Conservation (phyloP, 441 rosid species). For the Geranium incanum region DNA sequence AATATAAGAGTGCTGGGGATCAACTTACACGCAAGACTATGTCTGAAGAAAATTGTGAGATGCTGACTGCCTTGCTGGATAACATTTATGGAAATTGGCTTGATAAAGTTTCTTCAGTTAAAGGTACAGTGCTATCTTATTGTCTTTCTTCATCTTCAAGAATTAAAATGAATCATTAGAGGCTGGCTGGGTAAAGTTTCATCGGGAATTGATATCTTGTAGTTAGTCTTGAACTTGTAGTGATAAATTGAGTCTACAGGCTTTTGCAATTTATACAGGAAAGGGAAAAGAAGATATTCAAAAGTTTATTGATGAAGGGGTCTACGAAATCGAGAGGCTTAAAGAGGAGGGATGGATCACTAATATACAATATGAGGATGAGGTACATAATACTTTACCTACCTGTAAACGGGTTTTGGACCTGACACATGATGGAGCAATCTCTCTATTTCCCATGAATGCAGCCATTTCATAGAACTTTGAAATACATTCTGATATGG, state of each 20-base stretch:
- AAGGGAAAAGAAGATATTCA: conserved; percentile 70
- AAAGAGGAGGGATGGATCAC: conserved; percentile 89
- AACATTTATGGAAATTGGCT: conserved; percentile 85
- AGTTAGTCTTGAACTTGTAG: not conserved
- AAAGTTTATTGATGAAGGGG: conserved; percentile 79
- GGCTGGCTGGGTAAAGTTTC: not conserved
- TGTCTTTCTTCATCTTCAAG: conserved; percentile 16
- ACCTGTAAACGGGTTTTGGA: not conserved
- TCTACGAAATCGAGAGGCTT: conserved; percentile 70
- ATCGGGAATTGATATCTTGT: not conserved
- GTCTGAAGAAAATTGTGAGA: conserved; percentile 90
- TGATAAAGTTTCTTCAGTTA: conserved; percentile 64
- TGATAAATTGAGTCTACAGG: conserved; percentile 13
- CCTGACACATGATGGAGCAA: not conserved
- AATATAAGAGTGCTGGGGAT: conserved; percentile 94
- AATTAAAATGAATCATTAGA: conserved; percentile 18
- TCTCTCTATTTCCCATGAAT: not conserved
- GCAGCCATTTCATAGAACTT: not conserved
- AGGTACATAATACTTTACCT: conserved; percentile 40
- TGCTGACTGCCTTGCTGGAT: conserved; percentile 83
- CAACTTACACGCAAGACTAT: conserved; percentile 72
- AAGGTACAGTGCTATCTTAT: conserved; percentile 44
- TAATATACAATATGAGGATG: conserved; percentile 70
- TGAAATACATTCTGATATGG: not conserved
- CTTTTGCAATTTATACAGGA: conserved; percentile 46